Evolutionary conservation across 1,284 basidiomycete genomes (phyloP), one percentile per base, ranked within the genome.

Genomic region (Trichosporon sp.): DNA sequence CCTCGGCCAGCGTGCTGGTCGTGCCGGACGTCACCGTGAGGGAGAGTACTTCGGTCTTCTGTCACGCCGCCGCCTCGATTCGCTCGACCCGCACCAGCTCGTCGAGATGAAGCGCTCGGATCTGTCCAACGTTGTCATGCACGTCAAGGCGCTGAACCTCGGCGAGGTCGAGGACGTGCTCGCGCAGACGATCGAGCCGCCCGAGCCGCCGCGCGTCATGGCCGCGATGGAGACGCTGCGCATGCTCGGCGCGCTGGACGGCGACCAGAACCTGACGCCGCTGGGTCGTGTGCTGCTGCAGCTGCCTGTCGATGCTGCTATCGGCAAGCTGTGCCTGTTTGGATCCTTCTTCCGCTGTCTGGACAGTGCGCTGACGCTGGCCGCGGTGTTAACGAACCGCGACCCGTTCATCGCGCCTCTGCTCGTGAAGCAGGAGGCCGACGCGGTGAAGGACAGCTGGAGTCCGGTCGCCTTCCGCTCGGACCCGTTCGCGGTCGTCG

Each of bases 81-180:
- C 83, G 13, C 83, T 97, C 54, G 85, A 87, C 65, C 85, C 91
- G 34, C 89, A 96, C 74, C 92, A 95, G 79, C 89, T 88, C 0
- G 95, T 97, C 40, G 95, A 97, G 81, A 98, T 98, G 93, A 94
- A 93, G 80, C 86, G 94, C 32, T 87, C 89, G n/a, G 91, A 94
- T 79, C 78, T 94, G 71, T 92, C 87, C 77, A 92, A 93, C 74
- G 89, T 95, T 59, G 91, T 93, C 29, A 95, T 96, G 95, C 94
- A 95, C 77, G 88, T 98, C 81, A 98, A 96, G 74, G 95, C 94
- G n/a, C 85, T 97, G 56, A 89, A 94, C 74, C 91, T 97, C 77
- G 90, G 92, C 6, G 88, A 87, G 59, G 91, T 92, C 19, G 91
- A 96, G 75, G 89, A 94, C 63, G 93, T 97, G 25, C 83, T 98